Percentiles rank a stretch among this genome's conserved stretches.
phyloP scores from a whole-genome alignment of 495 filamentous ascomycete genomes.

The Tuber aestivum region DNA sequence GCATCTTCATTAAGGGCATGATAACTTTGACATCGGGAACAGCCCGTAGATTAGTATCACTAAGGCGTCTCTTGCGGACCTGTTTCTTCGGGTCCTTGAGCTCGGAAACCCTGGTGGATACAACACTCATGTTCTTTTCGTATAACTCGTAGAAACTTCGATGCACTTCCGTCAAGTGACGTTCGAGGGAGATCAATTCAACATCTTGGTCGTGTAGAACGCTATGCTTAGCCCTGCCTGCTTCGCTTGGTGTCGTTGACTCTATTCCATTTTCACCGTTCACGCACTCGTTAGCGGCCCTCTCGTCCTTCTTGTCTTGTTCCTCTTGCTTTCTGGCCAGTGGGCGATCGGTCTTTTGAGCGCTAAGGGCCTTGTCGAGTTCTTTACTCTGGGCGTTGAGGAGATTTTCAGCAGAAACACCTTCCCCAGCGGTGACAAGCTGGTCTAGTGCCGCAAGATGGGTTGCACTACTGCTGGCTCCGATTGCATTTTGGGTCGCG shows the following conservation, averaged over 20 bases:
- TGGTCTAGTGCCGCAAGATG: slow-evolving; percentile 61
- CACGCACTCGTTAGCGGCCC: slow-evolving; percentile 50
- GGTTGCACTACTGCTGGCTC: slow-evolving; percentile 30
- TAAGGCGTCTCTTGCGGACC: slow-evolving; percentile 19
- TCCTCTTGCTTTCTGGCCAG: slow-evolving; percentile 81
- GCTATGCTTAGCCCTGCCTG: slow-evolving; percentile 44
- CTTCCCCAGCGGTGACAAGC: slow-evolving; percentile 68
- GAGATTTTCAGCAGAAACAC: slow-evolving; percentile 58
- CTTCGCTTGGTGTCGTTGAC: slow-evolving; percentile 43
- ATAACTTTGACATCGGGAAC: slow-evolving; percentile 81
- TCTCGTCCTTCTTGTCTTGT: slow-evolving; percentile 75
- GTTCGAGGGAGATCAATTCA: slow-evolving; percentile 68
- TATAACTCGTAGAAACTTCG: slow-evolving; percentile 75
- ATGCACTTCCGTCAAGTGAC: slow-evolving; percentile 69
- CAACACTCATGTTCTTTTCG: slow-evolving; percentile 46
- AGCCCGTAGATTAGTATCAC: slow-evolving; percentile 52
- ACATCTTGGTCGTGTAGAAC: slow-evolving; percentile 60
- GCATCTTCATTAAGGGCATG: slow-evolving; percentile 69
- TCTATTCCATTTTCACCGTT: slow-evolving; percentile 47
- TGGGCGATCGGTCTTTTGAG: slow-evolving; percentile 82
- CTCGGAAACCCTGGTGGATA: slow-evolving; percentile 21
- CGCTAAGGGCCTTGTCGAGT: slow-evolving; percentile 76
- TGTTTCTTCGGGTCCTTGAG: slow-evolving; percentile 46
- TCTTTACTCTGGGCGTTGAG: slow-evolving; percentile 69
- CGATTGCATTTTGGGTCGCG: slow-evolving; percentile 23